Conservation (phyloP, 2,329 filamentous ascomycete species). For the Aspergillus puulaauensis region DNA sequence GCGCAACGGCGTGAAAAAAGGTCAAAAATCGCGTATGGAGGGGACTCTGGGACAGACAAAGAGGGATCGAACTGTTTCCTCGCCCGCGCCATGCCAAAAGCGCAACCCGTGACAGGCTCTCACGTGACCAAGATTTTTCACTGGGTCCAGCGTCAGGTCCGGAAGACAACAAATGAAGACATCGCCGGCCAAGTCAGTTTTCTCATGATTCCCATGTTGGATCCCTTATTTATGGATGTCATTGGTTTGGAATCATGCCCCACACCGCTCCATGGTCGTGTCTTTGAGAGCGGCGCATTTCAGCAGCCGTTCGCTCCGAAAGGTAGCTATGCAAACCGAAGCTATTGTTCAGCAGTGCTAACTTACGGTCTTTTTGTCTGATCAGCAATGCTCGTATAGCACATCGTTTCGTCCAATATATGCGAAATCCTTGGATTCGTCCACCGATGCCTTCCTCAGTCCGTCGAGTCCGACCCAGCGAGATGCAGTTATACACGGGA, state of each 20-base stretch:
- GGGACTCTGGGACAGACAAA: conserved; percentile 20
- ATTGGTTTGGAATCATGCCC: conserved; percentile 40
- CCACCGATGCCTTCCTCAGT: conserved; percentile 5
- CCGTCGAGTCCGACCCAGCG: neutral
- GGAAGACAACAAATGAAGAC: neutral
- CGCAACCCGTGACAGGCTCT: conserved; percentile 31
- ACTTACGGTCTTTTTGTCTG: neutral
- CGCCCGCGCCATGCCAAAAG: conserved; percentile 32
- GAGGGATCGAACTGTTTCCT: conserved; percentile 22
- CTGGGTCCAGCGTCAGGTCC: neutral
- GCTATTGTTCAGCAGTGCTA: neutral
- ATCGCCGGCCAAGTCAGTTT: neutral
- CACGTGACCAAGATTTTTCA: conserved; percentile 35
- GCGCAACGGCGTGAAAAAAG: conserved; percentile 5
- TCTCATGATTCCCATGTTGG: conserved; percentile 3
- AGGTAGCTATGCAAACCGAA: conserved; percentile 21
- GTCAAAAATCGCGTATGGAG: conserved; percentile 10
- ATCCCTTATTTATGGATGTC: conserved; percentile 44
- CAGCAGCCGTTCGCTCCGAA: conserved; percentile 24
- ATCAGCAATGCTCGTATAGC: conserved; percentile 10
- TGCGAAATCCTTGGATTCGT: neutral
- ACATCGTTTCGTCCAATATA: conserved; percentile 6
- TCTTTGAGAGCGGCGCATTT: conserved; percentile 36
- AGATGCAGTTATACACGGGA: neutral
- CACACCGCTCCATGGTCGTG: conserved; percentile 36